A percentile compares a stretch with the other conserved stretches of the same genome.
phyloP scores from a whole-genome alignment of 768 basidiomycete genomes.

The Lentinula edodes region DNA sequence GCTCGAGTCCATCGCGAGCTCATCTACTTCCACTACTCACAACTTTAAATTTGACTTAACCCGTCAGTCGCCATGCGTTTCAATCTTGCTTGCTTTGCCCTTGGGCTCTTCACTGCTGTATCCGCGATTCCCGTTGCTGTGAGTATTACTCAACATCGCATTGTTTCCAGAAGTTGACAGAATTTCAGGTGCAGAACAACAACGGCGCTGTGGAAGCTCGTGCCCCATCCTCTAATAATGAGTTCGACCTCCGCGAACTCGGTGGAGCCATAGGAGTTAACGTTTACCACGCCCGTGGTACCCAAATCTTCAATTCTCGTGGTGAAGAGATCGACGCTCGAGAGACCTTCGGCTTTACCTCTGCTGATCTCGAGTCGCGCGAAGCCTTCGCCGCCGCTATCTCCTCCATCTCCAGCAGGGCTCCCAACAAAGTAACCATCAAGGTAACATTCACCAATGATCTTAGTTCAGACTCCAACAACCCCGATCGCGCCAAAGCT shows the following conservation, averaged over 20 bases:
- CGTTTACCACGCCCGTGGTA: not conserved
- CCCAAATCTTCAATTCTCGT: not conserved
- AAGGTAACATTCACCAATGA: too few relatives aligned
- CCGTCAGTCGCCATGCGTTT: not conserved
- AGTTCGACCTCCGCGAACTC: not conserved
- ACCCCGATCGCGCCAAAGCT: too few relatives aligned
- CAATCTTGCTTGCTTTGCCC: not conserved
- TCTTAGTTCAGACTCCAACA: too few relatives aligned
- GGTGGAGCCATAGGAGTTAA: not conserved
- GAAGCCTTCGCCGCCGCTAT: not conserved
- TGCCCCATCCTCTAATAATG: not conserved
- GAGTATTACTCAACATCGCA: not conserved
- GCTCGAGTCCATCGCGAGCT: not conserved
- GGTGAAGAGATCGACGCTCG: not conserved
- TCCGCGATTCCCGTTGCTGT: not conserved
- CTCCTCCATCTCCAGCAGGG: not conserved
- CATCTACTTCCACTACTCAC: not conserved
- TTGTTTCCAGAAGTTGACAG: too few relatives aligned
- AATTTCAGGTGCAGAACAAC: not conserved
- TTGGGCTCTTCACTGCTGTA: not conserved
- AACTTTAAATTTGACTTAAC: not conserved
- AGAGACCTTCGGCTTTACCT: not conserved
- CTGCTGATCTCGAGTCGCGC: not conserved
- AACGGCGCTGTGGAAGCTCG: not conserved
- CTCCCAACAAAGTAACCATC: not conserved